phyloP scores from a whole-genome alignment of 768 basidiomycete species.

The Leccinum boreale region DNA sequence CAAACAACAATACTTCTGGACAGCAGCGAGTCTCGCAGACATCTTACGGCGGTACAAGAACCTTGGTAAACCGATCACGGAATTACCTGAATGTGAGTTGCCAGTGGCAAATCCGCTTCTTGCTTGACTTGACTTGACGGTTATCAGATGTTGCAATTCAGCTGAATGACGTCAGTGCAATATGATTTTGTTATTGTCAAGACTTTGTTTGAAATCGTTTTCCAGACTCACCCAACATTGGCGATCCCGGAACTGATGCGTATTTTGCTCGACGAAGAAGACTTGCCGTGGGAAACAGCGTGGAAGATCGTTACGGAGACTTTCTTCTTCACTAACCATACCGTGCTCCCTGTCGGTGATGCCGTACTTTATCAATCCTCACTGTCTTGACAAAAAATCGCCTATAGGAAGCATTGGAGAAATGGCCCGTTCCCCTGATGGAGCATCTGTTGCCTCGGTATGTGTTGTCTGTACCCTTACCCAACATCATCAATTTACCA shows the following conservation, averaged over 20 bases:
- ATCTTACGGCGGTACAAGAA: constrained; percentile 94
- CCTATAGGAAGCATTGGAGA: constrained; percentile 74
- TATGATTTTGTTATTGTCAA: background rate
- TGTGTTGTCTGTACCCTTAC: constrained; percentile 16
- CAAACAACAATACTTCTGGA: constrained; percentile 98
- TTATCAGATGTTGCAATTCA: constrained; percentile 81
- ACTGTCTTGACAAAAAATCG: background rate
- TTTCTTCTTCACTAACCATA: constrained; percentile 96
- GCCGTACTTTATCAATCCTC: background rate
- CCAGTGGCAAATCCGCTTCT: background rate
- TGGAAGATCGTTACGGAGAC: constrained; percentile 89
- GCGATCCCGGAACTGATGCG: constrained; percentile 96
- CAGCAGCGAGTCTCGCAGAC: constrained; percentile 81
- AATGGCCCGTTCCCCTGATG: constrained; percentile 89
- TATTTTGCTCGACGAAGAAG: constrained; percentile 89
- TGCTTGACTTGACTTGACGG: constrained; percentile 2
- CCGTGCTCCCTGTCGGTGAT: constrained; percentile 74
- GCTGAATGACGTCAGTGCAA: constrained; percentile 74
- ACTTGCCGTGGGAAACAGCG: constrained; percentile 74
- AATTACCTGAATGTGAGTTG: constrained; percentile 75
- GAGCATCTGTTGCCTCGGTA: constrained; percentile 80
- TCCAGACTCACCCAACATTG: constrained; percentile 91
- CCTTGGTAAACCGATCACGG: constrained; percentile 70
- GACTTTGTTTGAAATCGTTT: constrained; percentile 1
- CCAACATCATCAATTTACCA: background rate